phyloP scores from a whole-genome alignment of 1,139 yeast genomes.

The Debaryomyces subglobosus region DNA sequence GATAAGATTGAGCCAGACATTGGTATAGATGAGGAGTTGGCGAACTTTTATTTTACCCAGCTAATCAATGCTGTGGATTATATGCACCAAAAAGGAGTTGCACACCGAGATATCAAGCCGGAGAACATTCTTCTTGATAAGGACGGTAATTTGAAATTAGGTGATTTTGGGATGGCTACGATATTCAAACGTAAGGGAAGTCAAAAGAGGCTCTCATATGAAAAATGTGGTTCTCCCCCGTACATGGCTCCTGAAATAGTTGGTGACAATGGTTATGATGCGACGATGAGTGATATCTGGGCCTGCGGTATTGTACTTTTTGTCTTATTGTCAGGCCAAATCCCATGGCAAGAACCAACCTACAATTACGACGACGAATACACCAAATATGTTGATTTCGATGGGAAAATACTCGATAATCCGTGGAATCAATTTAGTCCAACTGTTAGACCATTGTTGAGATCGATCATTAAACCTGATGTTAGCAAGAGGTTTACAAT shows the following conservation, averaged over 20 bases:
- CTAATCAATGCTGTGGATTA: conserved; percentile 72
- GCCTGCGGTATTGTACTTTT: conserved; percentile 67
- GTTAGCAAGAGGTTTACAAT: conserved; percentile 45
- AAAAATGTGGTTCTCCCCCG: conserved; percentile 92
- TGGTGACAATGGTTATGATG: conserved; percentile 82
- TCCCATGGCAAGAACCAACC: conserved; percentile 66
- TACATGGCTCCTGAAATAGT: conserved; percentile 91
- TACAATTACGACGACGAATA: conserved; percentile 51
- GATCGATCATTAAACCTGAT: conserved; percentile 51
- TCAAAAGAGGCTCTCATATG: conserved; percentile 29
- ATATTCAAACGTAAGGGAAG: conserved; percentile 70
- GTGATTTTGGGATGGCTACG: conserved; percentile 90
- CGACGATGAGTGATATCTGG: conserved; percentile 66
- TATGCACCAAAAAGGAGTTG: conserved; percentile 79
- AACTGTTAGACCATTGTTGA: conserved; percentile 49
- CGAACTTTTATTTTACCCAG: conserved; percentile 69
- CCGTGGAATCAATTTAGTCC: conserved; percentile 58
- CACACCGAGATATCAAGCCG: conserved; percentile 82
- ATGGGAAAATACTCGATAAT: conserved; percentile 45
- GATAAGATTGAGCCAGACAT: conserved; percentile 76
- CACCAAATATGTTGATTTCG: conserved; percentile 37
- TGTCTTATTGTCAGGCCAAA: conserved; percentile 61
- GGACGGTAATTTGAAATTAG: conserved; percentile 80
- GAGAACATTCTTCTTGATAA: conserved; percentile 87
- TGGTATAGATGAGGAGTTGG: conserved; percentile 66